phyloP scores from a whole-genome alignment of 495 filamentous ascomycete genomes.

The Cryomyces antarcticus region DNA sequence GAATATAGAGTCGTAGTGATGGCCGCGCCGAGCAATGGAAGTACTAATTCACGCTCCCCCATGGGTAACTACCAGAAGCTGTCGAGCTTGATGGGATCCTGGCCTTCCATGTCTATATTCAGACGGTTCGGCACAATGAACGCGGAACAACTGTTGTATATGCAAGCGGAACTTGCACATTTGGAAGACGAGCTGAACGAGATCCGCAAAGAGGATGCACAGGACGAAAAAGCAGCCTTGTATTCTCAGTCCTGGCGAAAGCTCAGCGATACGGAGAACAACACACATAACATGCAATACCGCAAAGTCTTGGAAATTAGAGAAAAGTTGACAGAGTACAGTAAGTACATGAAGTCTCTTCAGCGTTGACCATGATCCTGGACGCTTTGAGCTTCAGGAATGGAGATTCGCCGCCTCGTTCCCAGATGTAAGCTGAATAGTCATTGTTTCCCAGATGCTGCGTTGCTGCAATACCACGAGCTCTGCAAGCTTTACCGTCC shows the following conservation, averaged over 20 bases:
- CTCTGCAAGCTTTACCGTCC: not conserved
- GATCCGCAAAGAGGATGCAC: not conserved
- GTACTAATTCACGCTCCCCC: no score
- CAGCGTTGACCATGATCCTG: not conserved
- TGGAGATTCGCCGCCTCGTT: no score
- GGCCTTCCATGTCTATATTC: conserved; percentile 2
- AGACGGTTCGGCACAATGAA: conserved; percentile 4
- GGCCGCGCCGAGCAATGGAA: no score
- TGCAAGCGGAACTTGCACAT: conserved; percentile 2
- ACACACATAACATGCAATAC: not conserved
- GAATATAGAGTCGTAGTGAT: no score
- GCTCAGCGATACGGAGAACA: not conserved
- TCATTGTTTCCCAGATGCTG: not conserved
- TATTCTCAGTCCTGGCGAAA: not conserved
- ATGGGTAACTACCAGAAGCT: not conserved
- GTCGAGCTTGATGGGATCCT: not conserved
- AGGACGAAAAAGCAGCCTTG: not conserved
- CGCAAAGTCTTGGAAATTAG: conserved; percentile 1
- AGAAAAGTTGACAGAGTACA: conserved; percentile 4
- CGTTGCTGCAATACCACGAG: not conserved
- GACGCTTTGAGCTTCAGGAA: no score
- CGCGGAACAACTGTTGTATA: conserved; percentile 2
- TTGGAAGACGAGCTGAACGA: conserved; percentile 1
- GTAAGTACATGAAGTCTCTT: not conserved
- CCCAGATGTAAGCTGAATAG: not conserved